Evolutionary conservation across 2,329 filamentous ascomycete species (phyloP), one percentile per base, ranked within the genome.

Genomic region (Aureobasidium vineae): DNA sequence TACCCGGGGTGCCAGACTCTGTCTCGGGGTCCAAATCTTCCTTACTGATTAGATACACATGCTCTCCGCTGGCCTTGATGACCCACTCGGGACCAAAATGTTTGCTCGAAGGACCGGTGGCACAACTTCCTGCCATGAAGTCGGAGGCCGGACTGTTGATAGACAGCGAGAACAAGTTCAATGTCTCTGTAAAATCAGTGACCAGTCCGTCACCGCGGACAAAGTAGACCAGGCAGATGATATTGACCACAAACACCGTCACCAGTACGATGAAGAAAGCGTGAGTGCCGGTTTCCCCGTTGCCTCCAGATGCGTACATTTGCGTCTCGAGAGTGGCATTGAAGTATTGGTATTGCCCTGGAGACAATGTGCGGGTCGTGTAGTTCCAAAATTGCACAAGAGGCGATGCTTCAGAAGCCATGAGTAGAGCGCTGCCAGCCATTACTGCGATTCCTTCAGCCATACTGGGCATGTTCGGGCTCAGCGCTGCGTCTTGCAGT

Each of bases 161-260:
- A 1, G 89, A 88, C 0, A 92, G 77, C 0, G 86, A 81, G 71
- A 93, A 92, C 1, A 92, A 78, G 72, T 92, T 92, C 64, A 88
- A 86, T 0, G 90, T 88, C 72, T 94, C 90, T 0, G 87, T 90
- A 73, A 90, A 92, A 77, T 94, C 91, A 0, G 89, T 92, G 10
- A 94, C 85, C 28, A 91, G 83, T 0, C 85, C 85, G 73, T 69
- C 83, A 63, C 85, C 79, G 54, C 84, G 73, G 59, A 88, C 74
- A 69, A 89, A 81, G 76, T 91, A 92, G 3, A 79, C 72, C 0
- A 91, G 78, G 66, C 88, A 90, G 45, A 88, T 78, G 33, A 88
- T 67, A 73, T 90, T 92, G 71, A 90, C 85, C 26, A 85, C 69
- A 71, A 92, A 90, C 1, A 90, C 86, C 16, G 87, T 76, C 1